Base-by-base conservation (phyloP, 805 yeast species). In the Lachancea cidri region DNA sequence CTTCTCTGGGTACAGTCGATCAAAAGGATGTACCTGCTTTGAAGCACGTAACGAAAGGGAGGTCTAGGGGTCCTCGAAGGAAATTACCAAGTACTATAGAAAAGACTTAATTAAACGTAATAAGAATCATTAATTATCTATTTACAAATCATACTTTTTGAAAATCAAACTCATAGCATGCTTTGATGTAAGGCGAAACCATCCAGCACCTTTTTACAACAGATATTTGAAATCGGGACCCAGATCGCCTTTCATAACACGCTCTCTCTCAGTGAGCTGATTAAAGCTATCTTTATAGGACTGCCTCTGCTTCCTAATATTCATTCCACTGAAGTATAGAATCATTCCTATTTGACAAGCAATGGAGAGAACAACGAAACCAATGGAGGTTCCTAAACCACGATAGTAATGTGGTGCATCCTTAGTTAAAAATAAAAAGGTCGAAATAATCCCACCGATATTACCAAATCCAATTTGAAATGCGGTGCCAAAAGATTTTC, bases 31-130 rank as follows among this genome's bases (percentile, higher is more conserved):
- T 6, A n/a, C n/a, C 15, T 15, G 17, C 24, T 9, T 33, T 64
- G 32, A 50, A 36, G 2, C 68, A 63, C 35, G 43, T 53, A 8
- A 66, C 57, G 29, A 66, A 64, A 47, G 45, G 40, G 5, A 55
- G 72, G 40, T 48, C 68, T 6, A 57, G 57, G 15, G 71, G 70
- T 1, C 72, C 70, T 16, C 66, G 57, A 41, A 50, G 73, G 42
- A 55, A 66, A 38, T 49, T 61, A n/a, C 73, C 71, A 2, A 52
- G 49, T 15, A n/a, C 17, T 17, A 13, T 34, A 13, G 13, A 27
- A 22, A 16, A 13, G 29, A 34, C 31, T 16, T 17, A 19, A 16
- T 24, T 8, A 36, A n/a, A 6, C n/a, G 11, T 17, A 14, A 8
- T 9, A 25, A 13, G 5, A 36, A 22, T 22, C 27, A 22, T 22